Percentiles rank a stretch among this genome's conserved stretches.
These are phyloP conservation scores for Mariannaea sp. DNA, from an alignment of 2,329 filamentous ascomycete species.

Conservation along the genomic window DNA sequence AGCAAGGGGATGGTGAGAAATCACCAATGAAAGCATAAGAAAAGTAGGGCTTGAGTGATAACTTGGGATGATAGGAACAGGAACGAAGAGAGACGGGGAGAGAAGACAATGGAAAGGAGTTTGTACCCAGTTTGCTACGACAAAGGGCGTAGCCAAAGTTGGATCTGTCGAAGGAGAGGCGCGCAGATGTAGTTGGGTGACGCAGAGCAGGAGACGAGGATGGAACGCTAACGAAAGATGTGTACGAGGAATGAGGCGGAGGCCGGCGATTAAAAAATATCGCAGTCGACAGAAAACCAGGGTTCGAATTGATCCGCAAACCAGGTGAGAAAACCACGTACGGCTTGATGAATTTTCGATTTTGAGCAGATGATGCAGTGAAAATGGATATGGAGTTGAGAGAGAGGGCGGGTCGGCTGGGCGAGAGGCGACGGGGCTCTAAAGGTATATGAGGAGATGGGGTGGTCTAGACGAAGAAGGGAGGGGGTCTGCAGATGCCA, in stretches of 20 bases:
- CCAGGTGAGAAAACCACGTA: constrained; percentile 20
- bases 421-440: constrained; percentile 31
- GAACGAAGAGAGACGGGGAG: constrained; percentile 6
- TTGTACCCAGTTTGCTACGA: constrained; percentile 32
- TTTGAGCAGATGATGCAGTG: constrained; percentile 22
- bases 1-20: constrained; percentile 26
- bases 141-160: constrained; percentile 23
- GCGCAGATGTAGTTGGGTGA: constrained; percentile 21
- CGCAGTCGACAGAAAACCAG: constrained; percentile 8
- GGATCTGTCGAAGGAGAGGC: constrained; percentile 23
- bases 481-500: constrained; percentile 11
- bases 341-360: constrained; percentile 20
- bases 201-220: constrained; percentile 17
- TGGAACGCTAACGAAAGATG: constrained; percentile 21
- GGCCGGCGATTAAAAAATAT: constrained; percentile 23
- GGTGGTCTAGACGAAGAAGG: constrained; percentile 22
- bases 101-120: constrained; percentile 22
- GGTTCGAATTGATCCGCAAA: background rate
- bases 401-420: constrained; percentile 36
- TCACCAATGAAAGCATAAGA: constrained; percentile 26
- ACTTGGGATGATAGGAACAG: constrained; percentile 14
- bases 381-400: constrained; percentile 20
- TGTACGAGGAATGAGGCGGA: constrained; percentile 19
- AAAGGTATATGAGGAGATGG: constrained; percentile 37
- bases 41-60: constrained; percentile 3